A percentile compares a stretch with the other conserved stretches of the same genome.
phyloP scores from a whole-genome alignment of 75 land plant genomes.

The Pinus taeda region DNA sequence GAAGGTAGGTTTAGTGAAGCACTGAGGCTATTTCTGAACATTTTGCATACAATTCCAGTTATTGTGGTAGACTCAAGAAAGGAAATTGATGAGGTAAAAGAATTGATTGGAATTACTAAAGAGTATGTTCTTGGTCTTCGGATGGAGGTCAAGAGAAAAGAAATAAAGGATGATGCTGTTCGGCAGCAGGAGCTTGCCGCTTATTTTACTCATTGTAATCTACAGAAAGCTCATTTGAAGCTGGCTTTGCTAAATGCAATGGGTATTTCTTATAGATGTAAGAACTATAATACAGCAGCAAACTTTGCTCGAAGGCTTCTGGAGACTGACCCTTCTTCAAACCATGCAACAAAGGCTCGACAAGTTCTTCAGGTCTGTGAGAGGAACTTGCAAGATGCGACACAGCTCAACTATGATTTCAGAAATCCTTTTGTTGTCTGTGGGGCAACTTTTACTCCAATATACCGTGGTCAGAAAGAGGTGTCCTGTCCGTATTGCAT shows the following conservation, averaged over 20 bases:
- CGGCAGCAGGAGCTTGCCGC: slow-evolving; percentile 78
- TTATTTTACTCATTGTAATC: slow-evolving; percentile 72
- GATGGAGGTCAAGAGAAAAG: slow-evolving; percentile 67
- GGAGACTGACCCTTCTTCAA: slow-evolving; percentile 40
- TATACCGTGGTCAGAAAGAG: slow-evolving; percentile 53
- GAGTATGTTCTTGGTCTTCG: slow-evolving; percentile 62
- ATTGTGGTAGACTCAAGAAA: slow-evolving; percentile 63
- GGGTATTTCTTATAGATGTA: slow-evolving; percentile 41
- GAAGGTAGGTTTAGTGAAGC: slow-evolving; percentile 68
- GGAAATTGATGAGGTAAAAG: slow-evolving; percentile 77
- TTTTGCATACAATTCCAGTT: slow-evolving; percentile 67
- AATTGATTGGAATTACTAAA: slow-evolving; percentile 49
- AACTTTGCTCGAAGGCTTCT: slow-evolving; percentile 42
- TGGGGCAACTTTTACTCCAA: slow-evolving; percentile 58
- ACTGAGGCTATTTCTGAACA: slow-evolving; percentile 43
- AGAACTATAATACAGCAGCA: slow-evolving; percentile 52
- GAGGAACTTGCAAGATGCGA: slow-evolving; percentile 47
- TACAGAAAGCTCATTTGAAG: slow-evolving; percentile 50
- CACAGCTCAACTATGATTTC: slow-evolving; percentile 57
- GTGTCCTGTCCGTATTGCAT: slow-evolving; percentile 57
- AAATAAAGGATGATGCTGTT: slow-evolving; percentile 42
- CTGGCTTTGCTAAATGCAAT: slow-evolving; percentile 63
- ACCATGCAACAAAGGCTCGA: slow-evolving; percentile 48
- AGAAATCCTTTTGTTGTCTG: slow-evolving; percentile 72
- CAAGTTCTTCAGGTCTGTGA: slow-evolving; percentile 60